phyloP scores from a whole-genome alignment of 305 asterid species.

The Fraxinus nigra region DNA sequence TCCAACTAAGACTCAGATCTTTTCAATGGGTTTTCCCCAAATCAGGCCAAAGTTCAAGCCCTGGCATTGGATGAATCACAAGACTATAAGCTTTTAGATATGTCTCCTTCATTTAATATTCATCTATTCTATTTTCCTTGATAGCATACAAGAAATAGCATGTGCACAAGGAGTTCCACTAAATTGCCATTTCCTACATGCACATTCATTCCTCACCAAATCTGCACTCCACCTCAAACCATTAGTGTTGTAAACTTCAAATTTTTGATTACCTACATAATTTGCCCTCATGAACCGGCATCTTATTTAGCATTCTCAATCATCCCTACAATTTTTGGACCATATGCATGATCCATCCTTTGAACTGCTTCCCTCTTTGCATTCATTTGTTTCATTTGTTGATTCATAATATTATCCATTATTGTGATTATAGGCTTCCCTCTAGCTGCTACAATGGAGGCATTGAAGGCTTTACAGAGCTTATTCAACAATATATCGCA shows the following conservation, averaged over 20 bases:
- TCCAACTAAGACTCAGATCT: not conserved
- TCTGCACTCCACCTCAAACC: not conserved
- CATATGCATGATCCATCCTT: not conserved
- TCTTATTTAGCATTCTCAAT: not conserved
- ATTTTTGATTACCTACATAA: not conserved
- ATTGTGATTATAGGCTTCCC: not conserved
- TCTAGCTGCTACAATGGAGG: not conserved
- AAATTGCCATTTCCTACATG: not conserved
- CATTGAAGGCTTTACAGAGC: not conserved
- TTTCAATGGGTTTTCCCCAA: not conserved
- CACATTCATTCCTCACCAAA: not conserved
- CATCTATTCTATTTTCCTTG: not conserved
- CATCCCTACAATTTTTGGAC: not conserved
- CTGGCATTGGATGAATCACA: too few relatives aligned
- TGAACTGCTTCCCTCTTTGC: not conserved
- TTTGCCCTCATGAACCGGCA: not conserved
- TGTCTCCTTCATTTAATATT: not conserved
- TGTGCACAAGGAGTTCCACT: not conserved
- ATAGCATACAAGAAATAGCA: not conserved
- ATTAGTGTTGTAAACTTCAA: not conserved
- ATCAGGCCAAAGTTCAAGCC: not conserved
- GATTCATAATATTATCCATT: not conserved
- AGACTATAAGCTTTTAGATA: not conserved
- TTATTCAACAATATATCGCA: not conserved
- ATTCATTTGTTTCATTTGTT: not conserved